phyloP scores from a whole-genome alignment of 306 rosid species.

The Pueraria montana region DNA sequence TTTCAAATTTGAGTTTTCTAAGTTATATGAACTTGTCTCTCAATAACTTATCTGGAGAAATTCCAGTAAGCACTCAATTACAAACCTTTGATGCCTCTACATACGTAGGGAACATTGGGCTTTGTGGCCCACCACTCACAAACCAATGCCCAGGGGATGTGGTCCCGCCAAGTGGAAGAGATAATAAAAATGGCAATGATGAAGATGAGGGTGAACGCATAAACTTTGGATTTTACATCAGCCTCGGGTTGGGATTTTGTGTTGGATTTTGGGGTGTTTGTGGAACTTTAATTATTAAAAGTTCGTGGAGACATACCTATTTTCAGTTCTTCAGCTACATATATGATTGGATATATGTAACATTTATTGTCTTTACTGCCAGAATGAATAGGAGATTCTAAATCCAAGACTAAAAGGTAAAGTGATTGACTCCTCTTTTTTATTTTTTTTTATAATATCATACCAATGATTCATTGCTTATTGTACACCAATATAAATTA shows the following conservation, averaged over 20 bases:
- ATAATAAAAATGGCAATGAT: not conserved
- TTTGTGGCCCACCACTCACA: slow-evolving; percentile 50
- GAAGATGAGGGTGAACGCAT: slow-evolving; percentile 6
- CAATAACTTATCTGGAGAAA: slow-evolving; percentile 31
- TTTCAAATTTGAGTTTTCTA: slow-evolving; percentile 9
- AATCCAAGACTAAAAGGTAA: not conserved
- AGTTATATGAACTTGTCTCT: slow-evolving; percentile 16
- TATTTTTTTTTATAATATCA: not conserved
- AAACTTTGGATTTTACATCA: slow-evolving; percentile 38
- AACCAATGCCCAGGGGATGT: not conserved
- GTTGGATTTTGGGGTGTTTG: slow-evolving; percentile 55
- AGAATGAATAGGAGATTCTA: not conserved
- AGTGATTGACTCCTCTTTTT: not conserved
- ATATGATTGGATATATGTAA: slow-evolving; percentile 33
- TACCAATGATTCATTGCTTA: too few relatives aligned
- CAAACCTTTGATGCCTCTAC: slow-evolving; percentile 36
- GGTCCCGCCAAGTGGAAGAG: not conserved
- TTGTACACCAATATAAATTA: too few relatives aligned
- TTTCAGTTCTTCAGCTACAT: slow-evolving; percentile 39
- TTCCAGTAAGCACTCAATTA: slow-evolving; percentile 34
- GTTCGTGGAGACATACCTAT: slow-evolving; percentile 48
- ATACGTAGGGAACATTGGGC: slow-evolving; percentile 33
- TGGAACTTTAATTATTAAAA: slow-evolving; percentile 15
- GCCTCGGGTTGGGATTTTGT: slow-evolving; percentile 10
- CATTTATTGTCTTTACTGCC: not conserved